Evolutionary conservation across 1,284 basidiomycete genomes (phyloP).

Genomic region (Kalmanozyma brasiliensis): DNA sequence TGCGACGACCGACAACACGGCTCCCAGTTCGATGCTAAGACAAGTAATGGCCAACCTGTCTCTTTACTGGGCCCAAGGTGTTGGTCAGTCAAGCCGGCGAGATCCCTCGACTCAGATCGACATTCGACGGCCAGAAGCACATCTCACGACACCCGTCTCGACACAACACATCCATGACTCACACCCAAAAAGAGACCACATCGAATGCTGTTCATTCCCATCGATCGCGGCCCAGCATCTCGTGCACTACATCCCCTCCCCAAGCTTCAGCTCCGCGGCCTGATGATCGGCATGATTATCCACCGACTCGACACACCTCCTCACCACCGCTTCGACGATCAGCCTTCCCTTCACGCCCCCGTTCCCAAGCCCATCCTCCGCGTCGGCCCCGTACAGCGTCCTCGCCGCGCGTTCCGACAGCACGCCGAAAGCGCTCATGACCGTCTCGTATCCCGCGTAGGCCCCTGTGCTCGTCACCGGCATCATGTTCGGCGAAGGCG

Average conservation of each 20-base stretch:
- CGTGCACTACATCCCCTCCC: neutral
- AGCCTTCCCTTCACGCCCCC: constrained; percentile 10
- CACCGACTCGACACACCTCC: constrained; percentile 10
- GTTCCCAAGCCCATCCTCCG: neutral
- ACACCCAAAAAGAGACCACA: too few species aligned
- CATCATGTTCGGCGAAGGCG: constrained; percentile 10
- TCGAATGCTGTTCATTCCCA: too few species aligned
- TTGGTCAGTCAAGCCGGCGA: too few species aligned
- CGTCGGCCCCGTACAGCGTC: constrained; percentile 5
- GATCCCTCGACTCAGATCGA: too few species aligned
- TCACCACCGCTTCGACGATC: constrained; percentile 43
- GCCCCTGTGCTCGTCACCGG: neutral
- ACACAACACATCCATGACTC: too few species aligned
- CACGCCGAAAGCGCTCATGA: constrained; percentile 35
- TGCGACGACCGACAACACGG: too few species aligned
- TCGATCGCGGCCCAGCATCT: too few species aligned
- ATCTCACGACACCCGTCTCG: too few species aligned
- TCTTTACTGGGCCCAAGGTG: too few species aligned
- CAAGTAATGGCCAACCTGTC: too few species aligned
- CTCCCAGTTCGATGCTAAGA: too few species aligned
- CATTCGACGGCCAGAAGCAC: too few species aligned
- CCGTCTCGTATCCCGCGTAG: constrained; percentile 36
- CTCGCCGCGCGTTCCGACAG: constrained; percentile 37
- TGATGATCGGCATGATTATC: constrained; percentile 21
- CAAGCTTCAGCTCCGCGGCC: constrained; percentile 6